phyloP scores from a whole-genome alignment of 176 grass and related monocot species.

The Rhipidocladum racemiflorum region DNA sequence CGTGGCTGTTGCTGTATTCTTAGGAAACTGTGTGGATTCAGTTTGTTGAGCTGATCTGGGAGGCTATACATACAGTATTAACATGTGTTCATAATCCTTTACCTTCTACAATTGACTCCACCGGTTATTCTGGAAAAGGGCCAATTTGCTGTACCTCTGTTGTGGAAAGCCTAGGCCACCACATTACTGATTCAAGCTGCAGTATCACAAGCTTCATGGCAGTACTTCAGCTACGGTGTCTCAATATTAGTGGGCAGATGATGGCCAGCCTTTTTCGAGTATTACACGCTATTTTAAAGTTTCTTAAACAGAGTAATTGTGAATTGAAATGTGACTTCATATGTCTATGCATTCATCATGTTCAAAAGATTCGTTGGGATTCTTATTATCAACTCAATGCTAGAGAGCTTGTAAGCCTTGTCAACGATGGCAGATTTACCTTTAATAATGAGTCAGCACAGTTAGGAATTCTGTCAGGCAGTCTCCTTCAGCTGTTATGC shows the following conservation, averaged over 20 bases:
- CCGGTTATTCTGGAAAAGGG: slow-evolving; percentile 1
- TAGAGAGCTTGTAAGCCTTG: slow-evolving; percentile 9
- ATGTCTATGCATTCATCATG: slow-evolving; percentile 46
- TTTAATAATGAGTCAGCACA: slow-evolving; percentile 20
- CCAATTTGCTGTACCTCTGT: neutral
- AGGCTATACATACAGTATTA: slow-evolving; percentile 40
- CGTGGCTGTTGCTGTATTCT: slow-evolving; percentile 11
- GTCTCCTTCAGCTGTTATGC: slow-evolving; percentile 78
- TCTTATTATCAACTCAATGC: slow-evolving; percentile 38
- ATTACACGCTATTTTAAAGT: slow-evolving; percentile 66
- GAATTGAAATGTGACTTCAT: slow-evolving; percentile 54
- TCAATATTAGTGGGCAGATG: slow-evolving; percentile 32
- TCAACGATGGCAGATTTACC: slow-evolving; percentile 10
- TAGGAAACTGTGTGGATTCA: slow-evolving; percentile 62
- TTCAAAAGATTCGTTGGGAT: slow-evolving; percentile 59
- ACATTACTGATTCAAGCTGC: slow-evolving; percentile 20
- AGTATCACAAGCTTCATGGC: slow-evolving; percentile 47
- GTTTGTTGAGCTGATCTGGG: slow-evolving; percentile 66
- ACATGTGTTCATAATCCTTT: slow-evolving; percentile 24
- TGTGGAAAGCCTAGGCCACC: slow-evolving; percentile 8
- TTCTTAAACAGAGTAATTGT: slow-evolving; percentile 51
- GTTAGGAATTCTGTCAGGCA: slow-evolving; percentile 47
- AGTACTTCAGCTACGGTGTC: slow-evolving; percentile 38
- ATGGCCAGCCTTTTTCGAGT: slow-evolving; percentile 58
- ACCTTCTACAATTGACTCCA: slow-evolving; percentile 25